Evolutionary conservation across 345 rosid genomes (phyloP).

Genomic region (Melaleuca quinquenervia): DNA sequence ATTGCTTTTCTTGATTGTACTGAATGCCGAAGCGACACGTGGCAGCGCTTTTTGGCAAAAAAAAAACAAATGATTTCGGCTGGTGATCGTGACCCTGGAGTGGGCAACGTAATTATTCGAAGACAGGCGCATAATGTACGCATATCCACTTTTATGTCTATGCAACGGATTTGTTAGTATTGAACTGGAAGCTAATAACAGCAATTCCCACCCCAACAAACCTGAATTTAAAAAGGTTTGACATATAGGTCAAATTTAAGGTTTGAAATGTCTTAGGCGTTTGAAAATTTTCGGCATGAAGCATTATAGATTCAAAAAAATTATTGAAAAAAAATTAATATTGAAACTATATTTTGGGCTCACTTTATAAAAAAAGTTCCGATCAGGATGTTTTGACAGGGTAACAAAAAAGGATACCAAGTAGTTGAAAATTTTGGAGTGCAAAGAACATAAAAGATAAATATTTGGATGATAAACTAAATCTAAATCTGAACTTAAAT

Average conservation of each 20-base stretch:
- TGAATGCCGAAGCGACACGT: background rate
- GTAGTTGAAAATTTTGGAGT: background rate
- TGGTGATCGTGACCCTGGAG: background rate
- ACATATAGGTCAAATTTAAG: background rate
- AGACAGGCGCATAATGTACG: background rate
- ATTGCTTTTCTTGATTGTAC: background rate
- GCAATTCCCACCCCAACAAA: background rate
- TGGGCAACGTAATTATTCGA: background rate
- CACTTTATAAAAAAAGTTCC: background rate
- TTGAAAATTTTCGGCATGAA: background rate
- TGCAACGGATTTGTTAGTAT: background rate
- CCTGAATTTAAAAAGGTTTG: background rate
- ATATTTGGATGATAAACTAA: background rate
- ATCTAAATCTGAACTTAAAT: no score
- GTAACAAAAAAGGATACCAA: background rate
- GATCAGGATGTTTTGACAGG: background rate
- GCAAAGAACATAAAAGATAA: background rate
- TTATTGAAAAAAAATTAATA: background rate
- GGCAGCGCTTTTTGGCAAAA: background rate
- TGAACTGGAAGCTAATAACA: background rate
- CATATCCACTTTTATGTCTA: background rate
- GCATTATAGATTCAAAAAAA: background rate
- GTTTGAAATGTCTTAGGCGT: background rate
- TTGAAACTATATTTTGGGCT: background rate
- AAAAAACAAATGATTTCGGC: background rate